Evolutionary conservation across 495 filamentous ascomycete genomes (phyloP).

Genomic region (Corynascus novoguineensis): DNA sequence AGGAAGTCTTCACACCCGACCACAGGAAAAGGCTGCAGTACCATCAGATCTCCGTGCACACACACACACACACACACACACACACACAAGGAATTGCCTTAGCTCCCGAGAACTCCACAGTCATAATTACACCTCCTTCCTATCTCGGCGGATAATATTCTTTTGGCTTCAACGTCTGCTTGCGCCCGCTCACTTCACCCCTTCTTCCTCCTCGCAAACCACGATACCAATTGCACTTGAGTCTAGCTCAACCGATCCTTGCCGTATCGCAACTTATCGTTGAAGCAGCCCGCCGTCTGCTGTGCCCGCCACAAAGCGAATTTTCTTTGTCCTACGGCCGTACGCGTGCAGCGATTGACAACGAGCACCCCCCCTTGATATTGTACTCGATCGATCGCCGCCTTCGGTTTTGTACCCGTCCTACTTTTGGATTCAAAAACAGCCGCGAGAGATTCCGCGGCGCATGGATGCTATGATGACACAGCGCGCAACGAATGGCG

Average conservation of each 20-base stretch:
- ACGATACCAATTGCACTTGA: neutral
- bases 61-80: neutral
- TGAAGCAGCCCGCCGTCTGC: conserved; percentile 3
- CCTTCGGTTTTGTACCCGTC: neutral
- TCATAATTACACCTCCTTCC: conserved; percentile 9
- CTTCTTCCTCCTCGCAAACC: neutral
- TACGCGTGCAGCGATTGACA: conserved; percentile 4
- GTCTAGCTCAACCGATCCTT: neutral
- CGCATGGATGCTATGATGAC: conserved; percentile 15
- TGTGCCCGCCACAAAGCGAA: neutral
- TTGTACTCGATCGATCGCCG: conserved; percentile 8
- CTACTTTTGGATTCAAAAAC: neutral
- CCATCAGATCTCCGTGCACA: neutral
- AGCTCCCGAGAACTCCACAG: neutral
- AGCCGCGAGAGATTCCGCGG: neutral
- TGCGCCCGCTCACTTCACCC: neutral
- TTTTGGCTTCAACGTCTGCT: neutral
- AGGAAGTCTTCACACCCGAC: neutral
- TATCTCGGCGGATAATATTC: neutral
- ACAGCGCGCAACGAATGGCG: conserved; percentile 18
- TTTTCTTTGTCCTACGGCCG: conserved; percentile 8
- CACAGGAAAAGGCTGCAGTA: neutral
- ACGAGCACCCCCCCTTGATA: neutral
- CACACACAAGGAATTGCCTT: neutral
- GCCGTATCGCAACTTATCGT: neutral